phyloP scores from a whole-genome alignment of 2,329 filamentous ascomycete genomes.

The Dactylonectria estremocensis region DNA sequence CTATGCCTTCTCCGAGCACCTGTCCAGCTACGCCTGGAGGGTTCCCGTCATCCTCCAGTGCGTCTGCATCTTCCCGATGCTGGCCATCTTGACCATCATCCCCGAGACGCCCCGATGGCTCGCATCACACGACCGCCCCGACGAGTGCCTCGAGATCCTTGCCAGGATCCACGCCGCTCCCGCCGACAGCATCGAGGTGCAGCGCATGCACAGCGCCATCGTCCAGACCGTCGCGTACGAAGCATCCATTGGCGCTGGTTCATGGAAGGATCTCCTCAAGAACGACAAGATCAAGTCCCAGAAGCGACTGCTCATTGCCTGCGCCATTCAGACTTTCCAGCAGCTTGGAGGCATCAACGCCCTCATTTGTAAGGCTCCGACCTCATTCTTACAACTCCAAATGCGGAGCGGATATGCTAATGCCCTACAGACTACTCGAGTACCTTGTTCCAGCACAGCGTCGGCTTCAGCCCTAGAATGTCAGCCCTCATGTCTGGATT shows the following conservation, averaged over 20 bases:
- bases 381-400: not conserved
- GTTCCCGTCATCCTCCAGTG: conserved; percentile 60
- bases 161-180: conserved; percentile 54
- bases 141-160: conserved; percentile 55
- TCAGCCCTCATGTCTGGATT: conserved; percentile 68
- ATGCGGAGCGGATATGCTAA: not conserved
- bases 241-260: conserved; percentile 48
- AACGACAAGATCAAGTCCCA: conserved; percentile 53
- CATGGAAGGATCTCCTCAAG: conserved; percentile 51
- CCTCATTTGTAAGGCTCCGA: conserved; percentile 56
- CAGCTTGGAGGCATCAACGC: conserved; percentile 66
- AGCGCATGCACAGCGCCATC: conserved; percentile 50
- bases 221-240: conserved; percentile 52
- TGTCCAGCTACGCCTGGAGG: conserved; percentile 56
- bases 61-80: conserved; percentile 57
- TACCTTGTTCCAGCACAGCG: conserved; percentile 62
- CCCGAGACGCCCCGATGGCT: conserved; percentile 63
- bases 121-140: conserved; percentile 54
- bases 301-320: conserved; percentile 51
- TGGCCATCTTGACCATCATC: conserved; percentile 55
- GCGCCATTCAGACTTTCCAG: conserved; percentile 54
- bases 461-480: conserved; percentile 59
- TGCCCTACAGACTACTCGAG: conserved; percentile 58
- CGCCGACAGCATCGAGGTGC: conserved; percentile 41
- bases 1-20: conserved; percentile 56